Base-by-base conservation (phyloP, 2,329 filamentous ascomycete species). In the Trichothecium roseum region DNA sequence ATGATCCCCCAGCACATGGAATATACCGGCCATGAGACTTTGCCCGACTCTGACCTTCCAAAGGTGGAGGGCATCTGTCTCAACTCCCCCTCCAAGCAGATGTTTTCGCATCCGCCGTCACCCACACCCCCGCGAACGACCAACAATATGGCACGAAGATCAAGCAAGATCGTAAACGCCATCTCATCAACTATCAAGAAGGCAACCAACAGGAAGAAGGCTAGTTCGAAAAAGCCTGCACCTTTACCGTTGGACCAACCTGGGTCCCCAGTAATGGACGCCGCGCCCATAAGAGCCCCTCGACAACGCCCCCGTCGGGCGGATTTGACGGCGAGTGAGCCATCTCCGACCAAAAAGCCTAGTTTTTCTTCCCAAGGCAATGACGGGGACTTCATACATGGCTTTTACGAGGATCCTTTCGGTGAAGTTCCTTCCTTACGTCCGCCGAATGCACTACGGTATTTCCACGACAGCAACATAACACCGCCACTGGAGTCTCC, bases 31-130 rank as follows among this genome's bases (percentile, higher is more conserved):
- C 52, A 52, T 12, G 57, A 50, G 17, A 64, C 62, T 38, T 62
- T 68, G 50, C 68, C 64, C 4, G 64, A 69, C 41, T 62, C 62
- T 27, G 64, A 68, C 43, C 52, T 69, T n/a, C 55, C 64, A 8
- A 54, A 57, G 20, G 54, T 69, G 3, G 63, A 67, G 42, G 60
- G 60, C n/a, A 67, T 69, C 42, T 63, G 62, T n/a, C 44, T 68
- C 18, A 57, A 58, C 38, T 60, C 57, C 8, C 56, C 58, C 16
- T 48, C 39, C 10, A 52, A 55, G 37, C n/a, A 32, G 20, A 42
- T 42, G 32, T 42, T 45, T 39, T 56, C 52, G 18, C 47, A 54
- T 30, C 55, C 52, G 16, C 44, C 52, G 8, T 54, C 53, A 31
- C 54, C 54, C 18, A 52, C 51, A 17, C 54, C 53, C n/a, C 51